Conservation (phyloP, 352 stramenopile genomes). For the Globisporangium perplexum region DNA sequence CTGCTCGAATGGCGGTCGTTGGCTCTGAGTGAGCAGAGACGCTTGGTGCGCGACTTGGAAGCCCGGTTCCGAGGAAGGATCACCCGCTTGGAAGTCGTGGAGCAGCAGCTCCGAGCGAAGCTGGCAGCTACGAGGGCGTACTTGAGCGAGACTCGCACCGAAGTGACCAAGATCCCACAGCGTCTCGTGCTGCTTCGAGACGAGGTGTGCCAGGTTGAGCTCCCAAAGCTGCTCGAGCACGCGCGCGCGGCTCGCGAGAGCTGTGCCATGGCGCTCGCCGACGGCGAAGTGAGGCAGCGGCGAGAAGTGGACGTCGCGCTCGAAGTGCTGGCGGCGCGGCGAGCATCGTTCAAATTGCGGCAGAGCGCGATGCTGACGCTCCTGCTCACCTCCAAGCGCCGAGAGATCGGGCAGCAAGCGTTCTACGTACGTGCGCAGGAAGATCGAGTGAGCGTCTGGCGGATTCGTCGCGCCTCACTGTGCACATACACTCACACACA, state of each 20-base stretch:
- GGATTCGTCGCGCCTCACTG: background rate
- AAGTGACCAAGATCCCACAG: slow-evolving; percentile 1
- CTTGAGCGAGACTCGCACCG: background rate
- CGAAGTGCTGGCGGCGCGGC: background rate
- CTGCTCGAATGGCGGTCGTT: slow-evolving; percentile 28
- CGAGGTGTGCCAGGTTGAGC: slow-evolving; percentile 13
- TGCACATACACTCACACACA: too few relatives aligned
- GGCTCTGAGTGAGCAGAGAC: background rate
- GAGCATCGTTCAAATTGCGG: slow-evolving; percentile 7
- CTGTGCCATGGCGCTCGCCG: slow-evolving; percentile 18
- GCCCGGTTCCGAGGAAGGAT: background rate
- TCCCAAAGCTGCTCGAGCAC: slow-evolving; percentile 8
- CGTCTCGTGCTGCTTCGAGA: slow-evolving; percentile 10
- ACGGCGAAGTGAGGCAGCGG: slow-evolving; percentile 14
- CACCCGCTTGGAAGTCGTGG: background rate
- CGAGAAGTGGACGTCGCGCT: background rate
- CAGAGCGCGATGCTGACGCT: slow-evolving; percentile 10
- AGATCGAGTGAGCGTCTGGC: background rate
- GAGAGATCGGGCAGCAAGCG: slow-evolving; percentile 12
- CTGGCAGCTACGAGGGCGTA: background rate
- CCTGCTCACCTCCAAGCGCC: slow-evolving; percentile 4
- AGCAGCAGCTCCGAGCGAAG: slow-evolving; percentile 1
- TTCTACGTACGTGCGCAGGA: slow-evolving; percentile 21
- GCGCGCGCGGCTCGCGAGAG: slow-evolving; percentile 15
- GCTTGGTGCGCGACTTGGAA: background rate